phyloP scores from a whole-genome alignment of 202 grass and related monocot genomes.

The Zoysia matrella region DNA sequence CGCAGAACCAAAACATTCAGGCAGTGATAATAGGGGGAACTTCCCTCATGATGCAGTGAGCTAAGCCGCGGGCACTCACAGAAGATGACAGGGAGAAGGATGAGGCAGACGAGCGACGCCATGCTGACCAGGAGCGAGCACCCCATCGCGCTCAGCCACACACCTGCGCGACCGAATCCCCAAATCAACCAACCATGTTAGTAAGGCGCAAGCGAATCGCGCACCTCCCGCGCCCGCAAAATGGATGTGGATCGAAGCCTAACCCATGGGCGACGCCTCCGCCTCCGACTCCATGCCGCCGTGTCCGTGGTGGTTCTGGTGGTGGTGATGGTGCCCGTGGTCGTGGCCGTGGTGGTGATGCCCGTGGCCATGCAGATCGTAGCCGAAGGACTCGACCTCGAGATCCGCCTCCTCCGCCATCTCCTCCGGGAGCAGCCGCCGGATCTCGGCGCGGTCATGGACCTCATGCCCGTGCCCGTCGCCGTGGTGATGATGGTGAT shows the following conservation, averaged over 20 bases:
- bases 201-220: neutral
- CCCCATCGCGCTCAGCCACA: conserved; percentile 94
- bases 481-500: conserved; percentile 37
- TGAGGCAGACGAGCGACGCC: conserved; percentile 94
- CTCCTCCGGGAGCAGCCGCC: conserved; percentile 83
- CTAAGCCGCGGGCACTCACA: conserved; percentile 52
- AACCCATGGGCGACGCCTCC: conserved; percentile 56
- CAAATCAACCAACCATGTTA: conserved; percentile 20
- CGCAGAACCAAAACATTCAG: conserved; percentile 11
- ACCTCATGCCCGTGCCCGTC: conserved; percentile 15
- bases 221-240: neutral
- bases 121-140: conserved; percentile 95
- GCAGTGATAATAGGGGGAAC: neutral
- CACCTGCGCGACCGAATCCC: conserved; percentile 52
- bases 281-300: conserved; percentile 43
- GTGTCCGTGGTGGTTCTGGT: conserved; percentile 25
- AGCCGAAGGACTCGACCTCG: conserved; percentile 55
- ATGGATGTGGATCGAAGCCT: neutral
- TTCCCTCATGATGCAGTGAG: neutral
- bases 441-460: conserved; percentile 49
- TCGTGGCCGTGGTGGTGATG: conserved; percentile 34
- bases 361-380: conserved; percentile 35
- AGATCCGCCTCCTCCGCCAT: conserved; percentile 97
- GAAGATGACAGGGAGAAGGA: conserved; percentile 88
- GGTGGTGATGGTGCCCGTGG: conserved; percentile 7